Evolutionary conservation across 371 early-diverging fungal genomes (phyloP), one percentile per base, ranked within the genome.

Genomic region (Enterocytospora artemiae): DNA sequence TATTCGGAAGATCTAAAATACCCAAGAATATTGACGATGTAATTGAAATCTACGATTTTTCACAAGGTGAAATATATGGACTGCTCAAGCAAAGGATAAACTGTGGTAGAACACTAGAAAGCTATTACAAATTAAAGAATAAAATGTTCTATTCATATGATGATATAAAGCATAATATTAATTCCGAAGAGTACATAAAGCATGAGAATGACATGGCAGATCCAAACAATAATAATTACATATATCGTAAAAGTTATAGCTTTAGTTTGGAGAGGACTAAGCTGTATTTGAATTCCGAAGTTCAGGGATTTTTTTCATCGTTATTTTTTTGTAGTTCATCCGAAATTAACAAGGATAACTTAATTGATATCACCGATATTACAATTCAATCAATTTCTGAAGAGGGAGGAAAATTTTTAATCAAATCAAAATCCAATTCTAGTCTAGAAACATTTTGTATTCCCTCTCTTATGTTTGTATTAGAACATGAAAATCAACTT

Each of bases 61-160:
- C 12, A 46, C 24, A 46, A 7, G 48, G 48, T 20, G 48, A 46
- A 46, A 7, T 46, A 25, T 46, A 46, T 46, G 48, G 18, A 20
- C 4, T 7, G 48, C 24, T 46, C 7, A 46, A 46, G 18, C 9
- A 7, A 25, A 20, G 22, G 4, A 20, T 46, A 7, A 25, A 46
- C 9, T 7, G 48, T 25, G 9, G 7, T 4, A 46, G 24, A 46
- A 18, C 20, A 4, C 7, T 25, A 20, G 7, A 12, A 7, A 46
- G 25, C 25, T 46, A 7, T 46, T 7, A 5, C 5, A 46, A 46
- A 18, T 4, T 46, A 4, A 46, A 46, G 24, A 18, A 25, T 46
- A 25, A 46, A 46, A 20, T 46, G 48, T 20, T 46, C 25, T 46
- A 4, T 25, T 46, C n/a, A n/a, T n/a, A n/a, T n/a, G n/a, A 46